These are phyloP conservation scores for Fusarium buxicola DNA, from an alignment of 2,329 filamentous ascomycete genomes.

Conservation along the genomic window DNA sequence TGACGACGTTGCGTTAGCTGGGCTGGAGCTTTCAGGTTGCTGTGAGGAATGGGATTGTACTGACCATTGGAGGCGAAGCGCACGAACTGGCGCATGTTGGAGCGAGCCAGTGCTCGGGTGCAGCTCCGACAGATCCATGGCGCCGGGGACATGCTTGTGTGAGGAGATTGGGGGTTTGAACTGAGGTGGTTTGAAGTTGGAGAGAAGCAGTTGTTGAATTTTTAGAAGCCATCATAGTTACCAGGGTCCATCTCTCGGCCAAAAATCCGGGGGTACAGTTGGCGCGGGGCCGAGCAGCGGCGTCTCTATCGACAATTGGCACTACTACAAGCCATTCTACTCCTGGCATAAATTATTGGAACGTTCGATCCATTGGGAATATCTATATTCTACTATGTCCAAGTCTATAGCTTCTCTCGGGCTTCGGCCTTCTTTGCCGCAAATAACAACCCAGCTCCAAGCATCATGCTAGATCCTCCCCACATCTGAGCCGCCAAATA, in stretches of 20 bases:
- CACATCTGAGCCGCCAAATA: slow-evolving; percentile 65
- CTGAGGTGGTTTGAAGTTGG: not conserved
- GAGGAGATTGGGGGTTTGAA: slow-evolving; percentile 6
- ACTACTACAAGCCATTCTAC: too few species aligned
- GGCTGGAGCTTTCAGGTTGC: not conserved
- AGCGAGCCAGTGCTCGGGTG: slow-evolving; percentile 46
- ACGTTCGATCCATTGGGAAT: too few species aligned
- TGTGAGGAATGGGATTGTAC: not conserved
- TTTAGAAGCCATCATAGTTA: slow-evolving; percentile 37
- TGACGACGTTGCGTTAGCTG: slow-evolving; percentile 10
- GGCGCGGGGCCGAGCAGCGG: slow-evolving; percentile 4
- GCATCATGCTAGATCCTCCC: slow-evolving; percentile 58
- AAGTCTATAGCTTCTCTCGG: slow-evolving; percentile 25
- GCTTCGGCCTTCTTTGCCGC: slow-evolving; percentile 53
- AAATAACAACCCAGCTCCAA: slow-evolving; percentile 56
- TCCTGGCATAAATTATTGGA: too few species aligned
- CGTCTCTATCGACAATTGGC: not conserved
- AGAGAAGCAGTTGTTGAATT: slow-evolving; percentile 26
- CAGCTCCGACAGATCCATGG: slow-evolving; percentile 55
- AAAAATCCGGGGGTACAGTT: slow-evolving; percentile 31
- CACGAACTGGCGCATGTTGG: slow-evolving; percentile 42
- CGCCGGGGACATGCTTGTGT: slow-evolving; percentile 46
- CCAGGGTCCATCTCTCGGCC: not conserved
- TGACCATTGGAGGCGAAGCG: slow-evolving; percentile 51
- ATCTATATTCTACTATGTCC: not conserved